These are phyloP conservation scores for Draba incana DNA, from an alignment of 345 rosid genomes.

Conservation along the genomic window DNA sequence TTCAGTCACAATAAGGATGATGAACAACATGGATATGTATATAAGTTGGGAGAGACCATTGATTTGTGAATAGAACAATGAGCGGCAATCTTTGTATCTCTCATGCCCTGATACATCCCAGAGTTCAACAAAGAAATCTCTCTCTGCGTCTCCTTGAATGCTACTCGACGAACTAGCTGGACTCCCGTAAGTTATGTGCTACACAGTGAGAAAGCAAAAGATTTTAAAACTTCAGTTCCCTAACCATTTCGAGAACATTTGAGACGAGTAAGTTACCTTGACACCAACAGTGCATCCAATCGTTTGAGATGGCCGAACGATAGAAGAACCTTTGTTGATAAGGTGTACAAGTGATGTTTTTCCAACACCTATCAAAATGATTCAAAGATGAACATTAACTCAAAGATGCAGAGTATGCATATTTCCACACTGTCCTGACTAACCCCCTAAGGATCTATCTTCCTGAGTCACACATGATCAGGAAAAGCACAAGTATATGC, in stretches of 20 bases:
- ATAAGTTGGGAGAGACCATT: constrained; percentile 56
- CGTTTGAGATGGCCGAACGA: constrained; percentile 82
- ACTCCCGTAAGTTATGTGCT: constrained; percentile 81
- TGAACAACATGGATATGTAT: background rate
- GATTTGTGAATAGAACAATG: constrained; percentile 91
- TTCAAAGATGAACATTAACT: constrained; percentile 24
- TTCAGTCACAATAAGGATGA: constrained; percentile 22
- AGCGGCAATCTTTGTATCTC: constrained; percentile 93
- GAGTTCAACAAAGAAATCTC: constrained; percentile 97
- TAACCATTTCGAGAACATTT: constrained; percentile 5
- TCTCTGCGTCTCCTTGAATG: constrained; percentile 82
- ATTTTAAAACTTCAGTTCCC: constrained; percentile 25
- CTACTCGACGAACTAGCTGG: constrained; percentile 92
- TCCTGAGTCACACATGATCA: constrained; percentile 10
- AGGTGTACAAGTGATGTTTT: constrained; percentile 93
- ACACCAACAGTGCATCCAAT: constrained; percentile 95
- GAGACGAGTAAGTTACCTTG: constrained; percentile 58
- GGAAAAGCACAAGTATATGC: constrained; percentile 6
- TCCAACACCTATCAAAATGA: constrained; percentile 72
- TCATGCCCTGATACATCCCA: constrained; percentile 99
- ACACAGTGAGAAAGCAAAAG: constrained; percentile 28
- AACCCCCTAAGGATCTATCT: constrained; percentile 4
- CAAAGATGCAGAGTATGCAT: constrained; percentile 11
- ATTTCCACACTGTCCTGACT: background rate
- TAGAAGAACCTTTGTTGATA: constrained; percentile 74